phyloP scores from a whole-genome alignment of 2,329 filamentous ascomycete genomes.

The Cordyceps farinosa region DNA sequence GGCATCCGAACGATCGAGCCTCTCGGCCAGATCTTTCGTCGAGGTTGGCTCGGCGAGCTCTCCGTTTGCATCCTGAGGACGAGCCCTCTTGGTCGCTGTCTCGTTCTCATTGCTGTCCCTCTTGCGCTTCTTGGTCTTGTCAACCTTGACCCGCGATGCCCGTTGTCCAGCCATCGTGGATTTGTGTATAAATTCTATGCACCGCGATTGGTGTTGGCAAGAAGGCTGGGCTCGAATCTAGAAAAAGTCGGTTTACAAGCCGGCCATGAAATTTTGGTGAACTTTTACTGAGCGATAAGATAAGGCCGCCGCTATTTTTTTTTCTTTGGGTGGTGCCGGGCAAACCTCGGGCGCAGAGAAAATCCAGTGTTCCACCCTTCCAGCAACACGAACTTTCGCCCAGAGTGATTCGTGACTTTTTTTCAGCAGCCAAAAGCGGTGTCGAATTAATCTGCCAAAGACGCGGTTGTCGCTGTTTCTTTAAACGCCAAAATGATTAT shows the following conservation, averaged over 20 bases:
- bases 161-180: conserved; percentile 36
- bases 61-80: conserved; percentile 28
- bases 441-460: background rate
- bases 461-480: background rate
- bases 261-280: conserved; percentile 39
- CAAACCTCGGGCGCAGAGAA: conserved; percentile 28
- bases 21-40: conserved; percentile 25
- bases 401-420: background rate
- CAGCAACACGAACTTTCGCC: background rate
- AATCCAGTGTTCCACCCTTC: conserved; percentile 7
- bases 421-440: background rate
- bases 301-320: conserved; percentile 26
- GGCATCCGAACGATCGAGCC: conserved; percentile 31
- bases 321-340: conserved; percentile 22
- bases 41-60: conserved; percentile 21
- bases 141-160: conserved; percentile 32
- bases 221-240: conserved; percentile 8
- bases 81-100: conserved; percentile 40
- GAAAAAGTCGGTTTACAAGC: conserved; percentile 20
- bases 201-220: conserved; percentile 11
- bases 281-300: conserved; percentile 41
- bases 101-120: conserved; percentile 41
- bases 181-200: background rate
- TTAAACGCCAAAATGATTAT: conserved; percentile 79
- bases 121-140: conserved; percentile 46